Conservation (phyloP, 768 basidiomycete genomes). For the Rubroboletus pulcherrimus region DNA sequence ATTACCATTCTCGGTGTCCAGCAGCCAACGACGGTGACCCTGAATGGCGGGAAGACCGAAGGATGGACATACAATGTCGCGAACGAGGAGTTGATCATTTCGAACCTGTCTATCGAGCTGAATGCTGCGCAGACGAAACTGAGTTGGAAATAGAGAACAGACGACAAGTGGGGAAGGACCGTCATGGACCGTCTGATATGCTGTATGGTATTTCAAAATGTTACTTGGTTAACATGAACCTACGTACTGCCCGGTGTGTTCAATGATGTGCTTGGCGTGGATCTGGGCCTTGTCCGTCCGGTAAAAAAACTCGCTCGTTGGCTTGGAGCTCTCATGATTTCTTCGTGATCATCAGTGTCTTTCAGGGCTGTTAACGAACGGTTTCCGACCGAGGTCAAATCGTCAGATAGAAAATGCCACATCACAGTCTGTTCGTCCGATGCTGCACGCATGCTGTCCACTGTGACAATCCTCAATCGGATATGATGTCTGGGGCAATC, state of each 20-base stretch:
- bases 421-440: background rate
- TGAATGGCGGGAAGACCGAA: conserved; percentile 35
- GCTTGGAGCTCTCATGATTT: background rate
- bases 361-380: background rate
- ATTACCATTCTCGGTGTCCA: conserved; percentile 58
- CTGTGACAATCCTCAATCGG: background rate
- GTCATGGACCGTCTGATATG: background rate
- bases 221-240: background rate
- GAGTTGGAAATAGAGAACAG: conserved; percentile 29
- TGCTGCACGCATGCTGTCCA: background rate
- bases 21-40: conserved; percentile 38
- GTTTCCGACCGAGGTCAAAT: background rate
- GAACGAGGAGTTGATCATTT: conserved; percentile 41
- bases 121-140: conserved; percentile 35
- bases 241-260: background rate
- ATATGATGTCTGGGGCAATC: background rate
- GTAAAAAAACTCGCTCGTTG: background rate
- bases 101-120: conserved; percentile 38
- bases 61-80: conserved; percentile 39
- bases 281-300: background rate
- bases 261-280: background rate
- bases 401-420: background rate
- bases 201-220: background rate
- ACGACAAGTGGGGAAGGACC: background rate
- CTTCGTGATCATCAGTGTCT: background rate